These are phyloP conservation scores for Diaporthe vexans DNA, from an alignment of 2,329 filamentous ascomycete genomes.

Conservation along the genomic window DNA sequence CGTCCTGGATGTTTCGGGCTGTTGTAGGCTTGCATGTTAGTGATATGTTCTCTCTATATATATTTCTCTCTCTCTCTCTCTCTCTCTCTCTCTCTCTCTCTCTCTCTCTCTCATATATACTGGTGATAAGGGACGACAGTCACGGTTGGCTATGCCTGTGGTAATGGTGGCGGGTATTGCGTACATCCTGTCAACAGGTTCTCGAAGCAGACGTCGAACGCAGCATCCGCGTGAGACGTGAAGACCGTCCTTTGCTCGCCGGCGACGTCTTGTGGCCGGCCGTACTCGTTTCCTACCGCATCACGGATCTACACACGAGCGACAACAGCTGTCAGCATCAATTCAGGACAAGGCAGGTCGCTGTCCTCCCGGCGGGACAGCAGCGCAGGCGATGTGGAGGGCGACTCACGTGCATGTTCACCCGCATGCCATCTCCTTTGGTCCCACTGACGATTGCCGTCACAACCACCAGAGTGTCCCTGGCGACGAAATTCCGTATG, in stretches of 20 bases:
- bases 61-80: too few species aligned
- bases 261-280: conserved; percentile 88
- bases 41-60: neutral
- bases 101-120: neutral
- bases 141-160: neutral
- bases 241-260: conserved; percentile 96
- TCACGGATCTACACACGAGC: conserved; percentile 82
- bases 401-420: conserved; percentile 89
- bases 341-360: neutral
- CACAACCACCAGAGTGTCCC: conserved; percentile 94
- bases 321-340: conserved; percentile 11
- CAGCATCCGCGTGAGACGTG: conserved; percentile 90
- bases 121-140: neutral
- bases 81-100: too few species aligned
- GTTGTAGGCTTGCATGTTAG: conserved; percentile 13
- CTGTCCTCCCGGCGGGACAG: neutral
- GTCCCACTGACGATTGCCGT: conserved; percentile 89
- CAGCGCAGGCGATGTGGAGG: neutral
- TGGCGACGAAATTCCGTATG: conserved; percentile 94
- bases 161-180: conserved; percentile 50
- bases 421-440: conserved; percentile 90
- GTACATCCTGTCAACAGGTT: conserved; percentile 81
- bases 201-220: conserved; percentile 97
- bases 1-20: conserved; percentile 57
- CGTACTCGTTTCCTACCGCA: conserved; percentile 95